phyloP scores from a whole-genome alignment of 345 rosid species.

The Erysimum cheiranthoides region DNA sequence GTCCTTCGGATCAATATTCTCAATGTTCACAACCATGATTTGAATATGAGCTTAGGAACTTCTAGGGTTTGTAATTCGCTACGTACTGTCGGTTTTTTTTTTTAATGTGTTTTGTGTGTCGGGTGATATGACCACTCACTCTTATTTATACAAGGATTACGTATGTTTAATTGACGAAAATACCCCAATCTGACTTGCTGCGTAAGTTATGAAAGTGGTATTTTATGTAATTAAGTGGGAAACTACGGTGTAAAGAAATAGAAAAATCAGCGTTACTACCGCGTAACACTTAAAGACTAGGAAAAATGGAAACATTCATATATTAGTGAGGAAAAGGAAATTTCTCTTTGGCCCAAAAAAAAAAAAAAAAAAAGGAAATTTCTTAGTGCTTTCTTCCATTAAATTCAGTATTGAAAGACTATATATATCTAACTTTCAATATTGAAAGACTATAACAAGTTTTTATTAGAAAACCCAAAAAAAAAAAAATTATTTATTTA shows the following conservation, averaged over 20 bases:
- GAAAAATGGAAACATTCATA: neutral
- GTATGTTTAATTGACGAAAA: neutral
- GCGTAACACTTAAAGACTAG: slow-evolving; percentile 23
- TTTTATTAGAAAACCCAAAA: too few species aligned
- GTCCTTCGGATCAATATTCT: slow-evolving; percentile 21
- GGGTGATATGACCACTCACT: neutral
- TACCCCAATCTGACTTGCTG: slow-evolving; percentile 2
- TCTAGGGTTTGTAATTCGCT: slow-evolving; percentile 26
- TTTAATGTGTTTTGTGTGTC: neutral
- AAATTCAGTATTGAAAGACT: neutral
- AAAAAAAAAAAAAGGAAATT: neutral
- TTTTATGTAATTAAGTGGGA: slow-evolving; percentile 5
- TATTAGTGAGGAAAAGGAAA: neutral
- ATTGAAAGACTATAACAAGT: neutral
- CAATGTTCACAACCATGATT: slow-evolving; percentile 52
- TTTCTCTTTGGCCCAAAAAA: too few species aligned
- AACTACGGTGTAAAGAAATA: neutral
- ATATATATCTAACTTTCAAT: neutral
- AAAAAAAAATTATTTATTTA: too few species aligned
- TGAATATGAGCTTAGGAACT: neutral
- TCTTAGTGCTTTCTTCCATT: slow-evolving; percentile 12
- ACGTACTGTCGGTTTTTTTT: neutral
- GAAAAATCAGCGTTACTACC: slow-evolving; percentile 22
- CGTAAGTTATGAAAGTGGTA: slow-evolving; percentile 12
- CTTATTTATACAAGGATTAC: slow-evolving; percentile 1